These are phyloP conservation scores for Cryptococcus floricola DNA, from an alignment of 1,284 basidiomycete genomes.

Conservation along the genomic window DNA sequence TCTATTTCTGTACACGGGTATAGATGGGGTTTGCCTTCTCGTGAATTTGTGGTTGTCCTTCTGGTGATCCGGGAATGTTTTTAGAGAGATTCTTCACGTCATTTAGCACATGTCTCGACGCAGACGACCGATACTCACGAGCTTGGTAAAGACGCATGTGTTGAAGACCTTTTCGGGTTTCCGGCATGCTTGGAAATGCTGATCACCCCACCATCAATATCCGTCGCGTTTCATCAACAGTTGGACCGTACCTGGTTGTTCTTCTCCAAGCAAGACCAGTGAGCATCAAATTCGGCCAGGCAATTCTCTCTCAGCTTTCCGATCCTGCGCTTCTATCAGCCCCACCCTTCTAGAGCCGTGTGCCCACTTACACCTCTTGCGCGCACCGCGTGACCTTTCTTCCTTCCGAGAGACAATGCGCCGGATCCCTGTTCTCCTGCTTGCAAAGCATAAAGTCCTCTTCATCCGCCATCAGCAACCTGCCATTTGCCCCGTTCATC, in stretches of 20 bases:
- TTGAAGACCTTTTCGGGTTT: slow-evolving; percentile 87
- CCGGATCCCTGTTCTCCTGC: slow-evolving; percentile 81
- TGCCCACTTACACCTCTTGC: slow-evolving; percentile 73
- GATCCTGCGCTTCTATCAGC: slow-evolving; percentile 58
- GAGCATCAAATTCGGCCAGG: slow-evolving; percentile 78
- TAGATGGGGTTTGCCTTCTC: slow-evolving; percentile 83
- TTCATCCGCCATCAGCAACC: slow-evolving; percentile 38
- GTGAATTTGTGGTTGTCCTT: slow-evolving; percentile 80
- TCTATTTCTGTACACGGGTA: slow-evolving; percentile 69
- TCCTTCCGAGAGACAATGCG: slow-evolving; percentile 92
- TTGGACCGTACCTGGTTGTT: slow-evolving; percentile 77
- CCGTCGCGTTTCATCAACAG: slow-evolving; percentile 1
- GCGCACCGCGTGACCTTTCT: slow-evolving; percentile 94
- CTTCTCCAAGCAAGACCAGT: slow-evolving; percentile 92
- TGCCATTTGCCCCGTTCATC: neutral
- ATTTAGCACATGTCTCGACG: slow-evolving; percentile 61
- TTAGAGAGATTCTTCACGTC: slow-evolving; percentile 74
- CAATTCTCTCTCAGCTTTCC: slow-evolving; percentile 92
- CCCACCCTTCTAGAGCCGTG: neutral
- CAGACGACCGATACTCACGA: slow-evolving; percentile 57
- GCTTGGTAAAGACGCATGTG: slow-evolving; percentile 93
- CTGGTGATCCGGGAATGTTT: slow-evolving; percentile 85
- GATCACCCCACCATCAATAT: slow-evolving; percentile 6
- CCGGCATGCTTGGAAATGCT: slow-evolving; percentile 90
- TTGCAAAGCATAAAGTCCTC: slow-evolving; percentile 99